Base-by-base conservation (phyloP, 192 early-diverging fungal species). In the Polychytrium aggregatum region DNA sequence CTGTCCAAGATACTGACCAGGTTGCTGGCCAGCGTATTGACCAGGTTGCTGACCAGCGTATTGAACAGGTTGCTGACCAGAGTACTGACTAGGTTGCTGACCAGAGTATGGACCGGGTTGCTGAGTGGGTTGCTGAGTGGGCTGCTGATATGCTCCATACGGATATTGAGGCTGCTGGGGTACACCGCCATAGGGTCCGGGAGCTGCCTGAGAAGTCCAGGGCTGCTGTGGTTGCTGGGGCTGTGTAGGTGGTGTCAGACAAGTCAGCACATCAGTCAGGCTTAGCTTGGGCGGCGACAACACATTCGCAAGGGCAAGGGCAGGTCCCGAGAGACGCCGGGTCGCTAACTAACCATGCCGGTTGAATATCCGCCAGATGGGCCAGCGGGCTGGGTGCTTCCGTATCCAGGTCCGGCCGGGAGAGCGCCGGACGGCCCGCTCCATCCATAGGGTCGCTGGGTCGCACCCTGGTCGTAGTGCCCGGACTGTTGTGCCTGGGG, bases 181-280 rank as follows among this genome's bases (percentile, higher is more conserved):
- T 27, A 4, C 34, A 6, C 48, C 40, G 44, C 33, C 33, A 46
- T 36, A 42, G 40, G 24, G 21, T 31, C 52, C 48, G 13, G 10
- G 37, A 1, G 54, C 14, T 1, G 9, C 48, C 22, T 44, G 44
- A 35, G 27, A 44, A n/a, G n/a, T n/a, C 16, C 4, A 37, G 11
- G 44, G 57, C 21, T 18, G 52, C 53, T 20, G 62, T 39, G 34
- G 44, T 14, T n/a, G 30, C 37, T 21, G 45, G 24, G 34, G 46
- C 48, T 59, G 56, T 3, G 37, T 1, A 40, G 47, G 41, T 7
- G 47, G 37, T 4, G 50, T n/a, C n/a, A n/a, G n/a, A n/a, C 47
- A 57, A 21, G 11, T 0, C 25, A 28, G 37, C 28, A 27, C 13
- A 41, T 24, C 33, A 17, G 16, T 46, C 24, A 28, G 14, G 29